Evolutionary conservation across 2,329 filamentous ascomycete species (phyloP), one percentile per base, ranked within the genome.

Genomic region (Neonectria sp.): DNA sequence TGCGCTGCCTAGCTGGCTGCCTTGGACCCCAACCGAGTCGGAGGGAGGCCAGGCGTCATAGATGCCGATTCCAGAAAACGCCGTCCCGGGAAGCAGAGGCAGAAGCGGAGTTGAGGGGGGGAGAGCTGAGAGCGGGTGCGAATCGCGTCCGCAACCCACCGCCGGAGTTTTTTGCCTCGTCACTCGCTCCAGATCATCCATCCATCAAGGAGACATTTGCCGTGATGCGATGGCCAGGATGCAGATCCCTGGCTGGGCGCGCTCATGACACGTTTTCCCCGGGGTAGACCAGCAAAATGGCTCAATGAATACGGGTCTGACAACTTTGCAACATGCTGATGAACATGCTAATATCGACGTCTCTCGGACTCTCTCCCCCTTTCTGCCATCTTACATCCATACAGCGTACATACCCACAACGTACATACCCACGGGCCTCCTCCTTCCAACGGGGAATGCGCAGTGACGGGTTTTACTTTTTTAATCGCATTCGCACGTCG

Each of bases 201-300:
- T 11, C 31, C 31, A 33, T 33, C 31, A 15, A 40, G 35, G 35
- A 57, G 29, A 12, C 29, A 40, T 29, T 55, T 46, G 45, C 46
- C 57, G 33, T 60, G 57, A 60, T 60, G 21, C 46, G 27, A 58
- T 46, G 37, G 29, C 21, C 40, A 24, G 55, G 55, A 48, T 31
- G 40, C 9, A 24, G 11, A 31, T 35, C 29, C 51, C 31, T 53
- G 11, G 29, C 49, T 35, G n/a, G 29, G 21, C 21, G 17, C 2
- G 31, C 13, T 8, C 13, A 60, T 60, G 57, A 52, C 46, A 60
- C 46, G 57, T 49, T 40, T 60, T 60, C 17, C 17, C 57, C 31
- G 57, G 57, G 57, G 45, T 29, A 40, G 24, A 51, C 52, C 57
- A 60, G 57, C 57, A 21, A 35, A 60, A 52, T 29, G 27, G 37